A percentile compares a stretch with the other conserved stretches of the same genome.
phyloP scores from a whole-genome alignment of 306 rosid genomes.

The Canavalia ensiformis region DNA sequence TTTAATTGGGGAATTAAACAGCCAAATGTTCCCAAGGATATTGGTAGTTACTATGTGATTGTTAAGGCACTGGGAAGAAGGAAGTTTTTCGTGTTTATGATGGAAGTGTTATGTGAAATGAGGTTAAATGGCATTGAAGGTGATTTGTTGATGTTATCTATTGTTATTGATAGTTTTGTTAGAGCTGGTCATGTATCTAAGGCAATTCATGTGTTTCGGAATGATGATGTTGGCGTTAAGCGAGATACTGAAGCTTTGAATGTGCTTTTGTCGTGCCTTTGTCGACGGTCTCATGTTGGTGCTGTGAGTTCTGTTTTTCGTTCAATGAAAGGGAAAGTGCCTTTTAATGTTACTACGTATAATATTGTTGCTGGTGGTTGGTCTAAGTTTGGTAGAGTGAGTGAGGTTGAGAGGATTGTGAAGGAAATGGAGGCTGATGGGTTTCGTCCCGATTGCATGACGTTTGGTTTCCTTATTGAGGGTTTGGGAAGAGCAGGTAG shows the following conservation, averaged over 20 bases:
- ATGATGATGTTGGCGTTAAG: slow-evolving; percentile 65
- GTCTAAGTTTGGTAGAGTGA: slow-evolving; percentile 71
- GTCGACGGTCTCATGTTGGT: slow-evolving; percentile 69
- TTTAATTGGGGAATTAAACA: slow-evolving; percentile 84
- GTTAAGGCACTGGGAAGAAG: slow-evolving; percentile 88
- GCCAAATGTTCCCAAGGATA: slow-evolving; percentile 57
- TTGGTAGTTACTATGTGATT: slow-evolving; percentile 58
- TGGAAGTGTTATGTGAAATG: slow-evolving; percentile 59
- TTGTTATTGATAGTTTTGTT: slow-evolving; percentile 76
- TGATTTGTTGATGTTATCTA: slow-evolving; percentile 61
- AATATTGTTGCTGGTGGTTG: slow-evolving; percentile 74
- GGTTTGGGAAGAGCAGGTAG: slow-evolving; percentile 82
- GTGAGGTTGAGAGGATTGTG: slow-evolving; percentile 68
- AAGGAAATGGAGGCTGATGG: slow-evolving; percentile 72
- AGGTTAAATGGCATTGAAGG: slow-evolving; percentile 50
- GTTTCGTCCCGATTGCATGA: slow-evolving; percentile 61
- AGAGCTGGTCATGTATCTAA: slow-evolving; percentile 71
- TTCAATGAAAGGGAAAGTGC: slow-evolving; percentile 69
- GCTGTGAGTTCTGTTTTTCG: slow-evolving; percentile 67
- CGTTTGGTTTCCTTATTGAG: slow-evolving; percentile 65
- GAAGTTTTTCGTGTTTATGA: slow-evolving; percentile 64
- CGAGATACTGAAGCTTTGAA: slow-evolving; percentile 66
- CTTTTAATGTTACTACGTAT: slow-evolving; percentile 58
- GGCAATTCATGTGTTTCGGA: slow-evolving; percentile 69
- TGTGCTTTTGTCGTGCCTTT: slow-evolving; percentile 70